Evolutionary conservation across 2,329 filamentous ascomycete species (phyloP), one percentile per base, ranked within the genome.

Genomic region (Aspergillus sp.): DNA sequence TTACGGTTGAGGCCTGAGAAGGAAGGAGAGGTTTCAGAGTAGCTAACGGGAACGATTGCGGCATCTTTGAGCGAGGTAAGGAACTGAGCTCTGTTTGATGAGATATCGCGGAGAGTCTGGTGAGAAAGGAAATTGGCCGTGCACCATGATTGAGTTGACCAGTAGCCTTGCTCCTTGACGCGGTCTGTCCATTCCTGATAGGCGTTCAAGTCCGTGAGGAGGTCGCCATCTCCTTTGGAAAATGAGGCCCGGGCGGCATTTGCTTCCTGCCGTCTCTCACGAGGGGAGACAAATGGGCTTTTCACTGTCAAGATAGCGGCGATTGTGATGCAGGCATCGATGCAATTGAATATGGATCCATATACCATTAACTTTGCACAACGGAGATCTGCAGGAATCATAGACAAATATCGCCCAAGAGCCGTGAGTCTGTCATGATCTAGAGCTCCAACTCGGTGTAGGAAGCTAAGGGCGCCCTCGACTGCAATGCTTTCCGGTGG

Each of bases 291-390:
- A 70, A 99, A 99, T 0, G 95, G 93, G 61, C 88, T 91, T 67
- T 87, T 88, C 27, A 90, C 89, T 55, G 92, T 97, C n/a, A 99
- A 82, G 41, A 98, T 95, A 8, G 93, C 89, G 2, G 95, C 91
- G 61, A 98, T 93, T 3, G 89, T 92, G 55, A 98, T 83, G 64
- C 89, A 92, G 52, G 93, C 87, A 67, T 96, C 91, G 6, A 98
- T 82, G 69, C 93, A 98, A 34, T 90, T 90, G 69, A 99, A 98
- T 57, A 96, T 92, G 15, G 91, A 89, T 5, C 95, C 95, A 69
- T 96, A 96, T 3, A 99, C 90, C 83, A 99, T 91, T 34, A 99
- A 82, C 75, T 99, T 99, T 46, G 90, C 91, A 72, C 92, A 96
- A 27, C 93, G 87, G 48, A 99, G 82, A 70, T 99, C 95, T 0